Conservation (phyloP, 1,284 basidiomycete species). For the Peniophora sp. region DNA sequence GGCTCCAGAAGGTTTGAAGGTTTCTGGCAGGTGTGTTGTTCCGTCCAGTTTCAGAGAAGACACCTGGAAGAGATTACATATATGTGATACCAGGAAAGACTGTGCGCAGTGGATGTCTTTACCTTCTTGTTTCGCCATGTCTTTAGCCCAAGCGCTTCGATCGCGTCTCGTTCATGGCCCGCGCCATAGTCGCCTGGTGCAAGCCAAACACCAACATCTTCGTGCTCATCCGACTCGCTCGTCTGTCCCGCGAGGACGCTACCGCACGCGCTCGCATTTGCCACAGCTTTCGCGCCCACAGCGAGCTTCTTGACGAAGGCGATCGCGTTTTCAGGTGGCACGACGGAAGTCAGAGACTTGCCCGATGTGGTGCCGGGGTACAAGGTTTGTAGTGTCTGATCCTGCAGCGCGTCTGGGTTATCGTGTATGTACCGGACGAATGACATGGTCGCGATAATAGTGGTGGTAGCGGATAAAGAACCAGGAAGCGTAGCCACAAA, state of each 20-base stretch:
- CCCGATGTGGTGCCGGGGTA: slow-evolving; percentile 3
- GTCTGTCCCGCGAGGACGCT: slow-evolving; percentile 44
- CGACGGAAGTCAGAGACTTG: slow-evolving; percentile 6
- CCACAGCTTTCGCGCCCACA: slow-evolving; percentile 27
- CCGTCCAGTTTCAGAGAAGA: slow-evolving; percentile 9
- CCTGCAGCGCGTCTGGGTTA: no score
- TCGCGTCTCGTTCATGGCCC: slow-evolving; percentile 16
- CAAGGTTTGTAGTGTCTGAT: slow-evolving; percentile 7
- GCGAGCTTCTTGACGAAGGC: slow-evolving; percentile 24
- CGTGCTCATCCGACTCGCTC: slow-evolving; percentile 49
- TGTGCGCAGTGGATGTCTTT: no score
- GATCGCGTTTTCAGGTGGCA: slow-evolving; percentile 2
- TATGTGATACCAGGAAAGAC: no score
- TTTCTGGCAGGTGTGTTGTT: slow-evolving; percentile 11
- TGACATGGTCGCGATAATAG: no score
- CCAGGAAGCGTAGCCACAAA: no score
- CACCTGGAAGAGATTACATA: slow-evolving; percentile 7
- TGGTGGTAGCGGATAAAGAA: no score
- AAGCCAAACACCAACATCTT: slow-evolving; percentile 44
- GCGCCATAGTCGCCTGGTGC: slow-evolving; percentile 24
- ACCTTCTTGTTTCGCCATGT: slow-evolving; percentile 3
- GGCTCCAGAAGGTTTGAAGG: slow-evolving; percentile 6
- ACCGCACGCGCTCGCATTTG: slow-evolving; percentile 31
- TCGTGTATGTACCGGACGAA: no score
- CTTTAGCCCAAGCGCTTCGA: slow-evolving; percentile 15